phyloP scores from a whole-genome alignment of 108 stramenopile genomes.

The Nitzschia putrida region DNA sequence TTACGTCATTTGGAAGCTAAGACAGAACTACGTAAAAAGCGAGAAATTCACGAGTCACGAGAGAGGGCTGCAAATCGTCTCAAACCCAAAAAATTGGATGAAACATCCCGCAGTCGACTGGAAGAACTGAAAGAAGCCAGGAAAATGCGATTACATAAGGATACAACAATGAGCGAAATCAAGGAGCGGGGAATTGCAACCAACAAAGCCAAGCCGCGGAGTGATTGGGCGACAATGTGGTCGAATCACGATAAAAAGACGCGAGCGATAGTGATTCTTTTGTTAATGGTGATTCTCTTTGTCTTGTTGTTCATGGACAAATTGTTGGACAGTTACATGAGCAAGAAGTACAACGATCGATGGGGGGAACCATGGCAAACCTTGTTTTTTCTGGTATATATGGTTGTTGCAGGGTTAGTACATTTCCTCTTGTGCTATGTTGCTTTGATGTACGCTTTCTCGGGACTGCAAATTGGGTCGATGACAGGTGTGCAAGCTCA shows the following conservation, averaged over 20 bases:
- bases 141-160: conserved; percentile 3
- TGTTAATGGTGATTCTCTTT: conserved; percentile 32
- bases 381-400: conserved; percentile 24
- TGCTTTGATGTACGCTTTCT: conserved; percentile 51
- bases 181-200: neutral
- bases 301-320: conserved; percentile 13
- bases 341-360: conserved; percentile 5
- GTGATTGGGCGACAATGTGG: conserved; percentile 25
- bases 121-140: conserved; percentile 59
- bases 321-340: conserved; percentile 13
- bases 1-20: conserved; percentile 37
- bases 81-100: conserved; percentile 54
- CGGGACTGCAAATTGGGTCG: conserved; percentile 46
- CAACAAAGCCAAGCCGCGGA: too few relatives aligned
- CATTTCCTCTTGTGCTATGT: conserved; percentile 50
- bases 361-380: conserved; percentile 8
- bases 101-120: conserved; percentile 49
- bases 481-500: conserved; percentile 48
- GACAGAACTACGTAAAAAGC: conserved; percentile 22
- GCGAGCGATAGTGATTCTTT: conserved; percentile 5
- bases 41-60: conserved; percentile 52
- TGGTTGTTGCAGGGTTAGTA: conserved; percentile 28
- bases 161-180: neutral
- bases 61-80: conserved; percentile 52
- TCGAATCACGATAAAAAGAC: conserved; percentile 23